Evolutionary conservation across 1,139 yeast genomes (phyloP), one percentile per base, ranked within the genome.

Genomic region (Sugiyamaella pinicola): DNA sequence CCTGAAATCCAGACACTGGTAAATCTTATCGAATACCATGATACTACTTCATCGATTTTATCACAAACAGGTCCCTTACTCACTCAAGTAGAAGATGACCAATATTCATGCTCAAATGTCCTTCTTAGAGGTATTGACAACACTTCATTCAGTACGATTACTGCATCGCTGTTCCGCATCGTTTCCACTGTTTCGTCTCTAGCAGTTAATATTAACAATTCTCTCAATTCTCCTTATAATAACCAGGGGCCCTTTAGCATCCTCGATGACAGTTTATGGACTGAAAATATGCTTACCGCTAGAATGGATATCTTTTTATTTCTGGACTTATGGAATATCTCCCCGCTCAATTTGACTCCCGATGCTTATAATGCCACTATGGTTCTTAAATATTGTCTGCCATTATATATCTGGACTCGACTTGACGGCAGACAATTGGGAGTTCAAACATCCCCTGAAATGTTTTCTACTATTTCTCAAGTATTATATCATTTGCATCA

Each of bases 11-110:
- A 37, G 18, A 19, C 40, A 12, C 40, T 58, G 18, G 29, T 50
- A 22, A 51, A 51, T 35, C 48, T 54, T 15, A 39, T 59, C 42
- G 58, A 49, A 28, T 58, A 58, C 51, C 61, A 59, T 38, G 59
- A 58, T 39, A 54, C 59, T 4, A 43, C 54, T 45, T 53, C 57
- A 26, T 47, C 54, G 12, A 38, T 58, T 9, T 22, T 56, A 18
- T 28, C 49, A 9, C 51, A 49, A 9, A 34, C 37, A 17, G 53
- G 52, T 21, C 55, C 59, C 7, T 18, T 50, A 34, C 42, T 56
- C 5, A n/a, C 48, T 9, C 41, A 44, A 28, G 29, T 40, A 10
- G 40, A 35, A 7, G 18, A 13, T 12, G 39, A 43, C n/a, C 37
- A 22, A n/a, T 39, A 35, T 28, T 21, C 38, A 7, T 18, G 22